Percentiles rank a stretch among this genome's conserved stretches.
phyloP scores from a whole-genome alignment of 257 asterid species.

The Primulina eburnea region DNA sequence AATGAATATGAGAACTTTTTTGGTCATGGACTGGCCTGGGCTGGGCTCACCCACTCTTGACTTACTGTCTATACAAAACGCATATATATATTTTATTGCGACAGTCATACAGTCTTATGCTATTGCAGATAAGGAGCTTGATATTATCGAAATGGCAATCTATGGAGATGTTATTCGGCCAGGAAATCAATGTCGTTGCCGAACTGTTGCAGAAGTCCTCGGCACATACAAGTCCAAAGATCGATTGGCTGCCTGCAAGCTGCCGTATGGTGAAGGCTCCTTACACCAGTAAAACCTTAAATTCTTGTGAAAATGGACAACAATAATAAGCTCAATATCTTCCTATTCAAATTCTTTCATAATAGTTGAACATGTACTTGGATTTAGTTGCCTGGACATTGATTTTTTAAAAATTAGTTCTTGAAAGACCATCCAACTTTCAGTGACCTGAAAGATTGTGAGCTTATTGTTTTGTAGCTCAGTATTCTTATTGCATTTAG shows the following conservation, averaged over 20 bases:
- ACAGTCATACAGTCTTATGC: neutral
- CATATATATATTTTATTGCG: neutral
- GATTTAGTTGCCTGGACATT: neutral
- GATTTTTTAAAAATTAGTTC: slow-evolving; percentile 12
- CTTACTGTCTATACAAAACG: neutral
- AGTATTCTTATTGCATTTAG: neutral
- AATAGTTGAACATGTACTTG: slow-evolving; percentile 3
- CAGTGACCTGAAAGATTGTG: slow-evolving; percentile 4
- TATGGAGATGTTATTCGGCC: slow-evolving; percentile 93
- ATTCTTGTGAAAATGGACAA: neutral
- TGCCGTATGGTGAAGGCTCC: slow-evolving; percentile 41
- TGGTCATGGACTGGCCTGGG: neutral
- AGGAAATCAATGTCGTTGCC: slow-evolving; percentile 86
- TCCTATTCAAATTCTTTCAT: slow-evolving; percentile 8
- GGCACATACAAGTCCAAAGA: slow-evolving; percentile 75
- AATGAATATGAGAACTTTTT: neutral
- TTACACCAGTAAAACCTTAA: slow-evolving; percentile 21
- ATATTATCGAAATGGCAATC: slow-evolving; percentile 85
- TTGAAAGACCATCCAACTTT: slow-evolving; percentile 7
- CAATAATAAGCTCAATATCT: neutral
- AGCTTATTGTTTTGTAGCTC: slow-evolving; percentile 2
- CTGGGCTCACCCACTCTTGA: neutral
- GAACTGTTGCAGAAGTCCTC: slow-evolving; percentile 84
- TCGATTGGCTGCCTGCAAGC: slow-evolving; percentile 55
- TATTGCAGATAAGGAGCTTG: slow-evolving; percentile 76